These are phyloP conservation scores for Phascolomyces articulosus DNA, from an alignment of 371 early-diverging fungal genomes.

Conservation along the genomic window DNA sequence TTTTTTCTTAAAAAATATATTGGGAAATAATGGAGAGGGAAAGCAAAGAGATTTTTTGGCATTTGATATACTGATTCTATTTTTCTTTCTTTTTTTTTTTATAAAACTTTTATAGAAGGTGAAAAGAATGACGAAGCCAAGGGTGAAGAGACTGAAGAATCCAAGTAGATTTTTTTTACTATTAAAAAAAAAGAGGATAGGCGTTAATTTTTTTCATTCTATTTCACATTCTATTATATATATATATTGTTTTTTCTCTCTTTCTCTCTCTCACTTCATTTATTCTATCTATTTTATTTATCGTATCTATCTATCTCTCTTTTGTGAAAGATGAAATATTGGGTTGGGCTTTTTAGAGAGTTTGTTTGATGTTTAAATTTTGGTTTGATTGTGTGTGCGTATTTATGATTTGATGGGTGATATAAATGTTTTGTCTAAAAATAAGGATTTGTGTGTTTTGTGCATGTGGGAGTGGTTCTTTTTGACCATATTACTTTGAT, in stretches of 20 bases:
- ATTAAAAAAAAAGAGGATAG: background rate
- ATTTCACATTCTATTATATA: no score
- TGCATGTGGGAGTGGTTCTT: no score
- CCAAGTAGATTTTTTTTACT: slow-evolving; percentile 33
- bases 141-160: slow-evolving; percentile 43
- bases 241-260: background rate
- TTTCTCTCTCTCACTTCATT: background rate
- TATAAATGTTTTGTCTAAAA: no score
- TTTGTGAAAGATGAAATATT: background rate
- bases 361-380: no score
- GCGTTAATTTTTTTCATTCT: slow-evolving; percentile 9
- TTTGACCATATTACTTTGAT: no score
- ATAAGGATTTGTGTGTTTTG: background rate
- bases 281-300: background rate
- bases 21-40: no score
- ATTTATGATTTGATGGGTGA: no score
- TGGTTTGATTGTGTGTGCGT: no score
- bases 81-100: background rate
- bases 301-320: background rate
- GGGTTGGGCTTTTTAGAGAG: no score
- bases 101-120: slow-evolving; percentile 24
- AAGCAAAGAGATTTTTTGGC: background rate
- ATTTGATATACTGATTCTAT: no score
- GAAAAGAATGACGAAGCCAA: slow-evolving; percentile 43
- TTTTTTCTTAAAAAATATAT: background rate